These are phyloP conservation scores for Tremella yokohamensis DNA, from an alignment of 768 basidiomycete genomes.

Conservation along the genomic window DNA sequence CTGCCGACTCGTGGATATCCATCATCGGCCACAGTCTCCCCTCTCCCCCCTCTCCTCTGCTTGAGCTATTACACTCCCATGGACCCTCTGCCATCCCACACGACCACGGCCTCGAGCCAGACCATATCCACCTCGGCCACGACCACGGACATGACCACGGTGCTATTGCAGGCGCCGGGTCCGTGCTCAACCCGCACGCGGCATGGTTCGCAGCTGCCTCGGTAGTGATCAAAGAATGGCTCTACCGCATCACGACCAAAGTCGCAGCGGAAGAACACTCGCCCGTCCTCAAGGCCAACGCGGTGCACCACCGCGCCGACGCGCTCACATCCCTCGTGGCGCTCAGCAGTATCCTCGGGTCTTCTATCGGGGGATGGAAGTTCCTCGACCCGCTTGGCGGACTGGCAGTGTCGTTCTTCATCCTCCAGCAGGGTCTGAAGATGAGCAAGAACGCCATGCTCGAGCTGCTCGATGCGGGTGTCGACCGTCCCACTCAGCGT, in stretches of 20 bases:
- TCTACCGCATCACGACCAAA: conserved; percentile 80
- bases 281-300: conserved; percentile 91
- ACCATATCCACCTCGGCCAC: conserved; percentile 52
- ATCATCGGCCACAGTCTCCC: conserved; percentile 44
- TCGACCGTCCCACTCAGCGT: conserved; percentile 59
- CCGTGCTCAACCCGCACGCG: conserved; percentile 77
- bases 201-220: conserved; percentile 90
- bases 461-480: conserved; percentile 79
- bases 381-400: conserved; percentile 93
- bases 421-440: conserved; percentile 70
- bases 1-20: conserved; percentile 56
- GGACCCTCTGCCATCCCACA: conserved; percentile 56
- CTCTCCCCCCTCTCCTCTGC: conserved; percentile 45
- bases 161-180: conserved; percentile 42
- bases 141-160: conserved; percentile 54
- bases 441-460: conserved; percentile 68
- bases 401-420: conserved; percentile 81
- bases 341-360: conserved; percentile 85
- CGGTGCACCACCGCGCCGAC: conserved; percentile 95
- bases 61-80: conserved; percentile 50
- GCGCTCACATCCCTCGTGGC: conserved; percentile 90
- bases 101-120: conserved; percentile 42
- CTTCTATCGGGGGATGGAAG: conserved; percentile 68
- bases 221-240: conserved; percentile 82
- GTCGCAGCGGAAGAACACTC: conserved; percentile 89